A percentile compares a stretch with the other conserved stretches of the same genome.
Evolutionary conservation across 208 protist species (phyloP).

Genomic region (Crithidia expoeki): DNA sequence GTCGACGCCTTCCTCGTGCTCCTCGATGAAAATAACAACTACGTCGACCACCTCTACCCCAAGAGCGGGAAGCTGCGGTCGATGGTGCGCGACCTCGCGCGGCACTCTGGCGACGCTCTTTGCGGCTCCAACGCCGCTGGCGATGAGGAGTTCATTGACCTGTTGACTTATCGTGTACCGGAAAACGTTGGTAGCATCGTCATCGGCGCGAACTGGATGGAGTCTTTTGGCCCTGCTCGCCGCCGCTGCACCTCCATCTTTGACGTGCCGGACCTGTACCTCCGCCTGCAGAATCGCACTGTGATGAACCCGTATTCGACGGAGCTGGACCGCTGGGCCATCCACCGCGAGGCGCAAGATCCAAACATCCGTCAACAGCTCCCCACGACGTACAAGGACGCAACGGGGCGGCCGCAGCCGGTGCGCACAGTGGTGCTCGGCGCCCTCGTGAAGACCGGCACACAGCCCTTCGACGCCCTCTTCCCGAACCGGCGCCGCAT

Average conservation of each 20-base stretch:
- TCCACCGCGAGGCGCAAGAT: constrained; percentile 40
- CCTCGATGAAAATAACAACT: constrained; percentile 68
- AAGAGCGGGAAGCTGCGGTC: constrained; percentile 61
- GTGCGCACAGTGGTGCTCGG: constrained; percentile 64
- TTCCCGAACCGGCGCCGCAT: constrained; percentile 46
- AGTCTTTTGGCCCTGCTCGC: constrained; percentile 45
- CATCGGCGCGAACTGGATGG: constrained; percentile 63
- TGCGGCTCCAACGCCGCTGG: constrained; percentile 48
- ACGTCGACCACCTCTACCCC: constrained; percentile 77
- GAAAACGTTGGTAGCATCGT: constrained; percentile 60
- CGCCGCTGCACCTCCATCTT: constrained; percentile 39
- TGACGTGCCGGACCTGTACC: constrained; percentile 73
- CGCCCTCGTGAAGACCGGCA: constrained; percentile 51
- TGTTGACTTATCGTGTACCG: constrained; percentile 62
- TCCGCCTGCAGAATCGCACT: constrained; percentile 79
- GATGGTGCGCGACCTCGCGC: constrained; percentile 39
- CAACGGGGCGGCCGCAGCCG: constrained; percentile 27
- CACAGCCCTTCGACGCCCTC: constrained; percentile 40
- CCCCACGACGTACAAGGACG: constrained; percentile 27
- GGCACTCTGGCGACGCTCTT: constrained; percentile 73
- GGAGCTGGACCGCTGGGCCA: constrained; percentile 79
- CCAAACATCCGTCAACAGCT: constrained; percentile 14
- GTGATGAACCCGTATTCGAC: constrained; percentile 57
- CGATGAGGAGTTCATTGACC: constrained; percentile 82
- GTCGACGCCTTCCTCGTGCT: constrained; percentile 82